Conservation (phyloP, 1,139 yeast genomes). For the Hyphopichia khmerensis region DNA sequence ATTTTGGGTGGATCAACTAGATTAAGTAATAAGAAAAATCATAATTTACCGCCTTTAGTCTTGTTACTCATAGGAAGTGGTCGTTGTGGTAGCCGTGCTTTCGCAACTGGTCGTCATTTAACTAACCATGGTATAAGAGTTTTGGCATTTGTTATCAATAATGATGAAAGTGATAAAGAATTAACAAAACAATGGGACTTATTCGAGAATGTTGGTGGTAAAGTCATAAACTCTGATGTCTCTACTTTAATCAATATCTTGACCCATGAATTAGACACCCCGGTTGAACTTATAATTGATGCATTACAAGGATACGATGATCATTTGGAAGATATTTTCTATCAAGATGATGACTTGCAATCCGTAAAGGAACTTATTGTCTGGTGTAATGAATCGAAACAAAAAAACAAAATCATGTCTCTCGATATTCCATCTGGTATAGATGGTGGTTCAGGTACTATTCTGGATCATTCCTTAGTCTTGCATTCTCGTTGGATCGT, state of each 20-base stretch:
- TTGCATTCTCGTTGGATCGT: conserved; percentile 53
- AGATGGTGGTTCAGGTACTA: conserved; percentile 79
- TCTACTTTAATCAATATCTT: conserved; percentile 29
- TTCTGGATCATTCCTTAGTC: conserved; percentile 26
- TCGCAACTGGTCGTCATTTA: conserved; percentile 79
- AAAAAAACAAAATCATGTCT: conserved; percentile 56
- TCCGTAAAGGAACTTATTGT: conserved; percentile 47
- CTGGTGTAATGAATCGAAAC: conserved; percentile 67
- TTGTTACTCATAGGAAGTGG: conserved; percentile 71
- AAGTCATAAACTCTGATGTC: conserved; percentile 36
- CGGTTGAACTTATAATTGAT: conserved; percentile 76
- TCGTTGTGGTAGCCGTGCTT: conserved; percentile 71
- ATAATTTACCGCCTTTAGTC: conserved; percentile 78
- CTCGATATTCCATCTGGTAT: conserved; percentile 83
- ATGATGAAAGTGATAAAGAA: conserved; percentile 30
- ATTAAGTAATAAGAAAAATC: conserved; percentile 54
- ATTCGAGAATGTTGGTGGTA: conserved; percentile 51
- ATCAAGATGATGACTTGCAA: conserved; percentile 39
- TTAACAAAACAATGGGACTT: conserved; percentile 47
- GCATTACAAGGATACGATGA: conserved; percentile 83
- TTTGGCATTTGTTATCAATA: conserved; percentile 51
- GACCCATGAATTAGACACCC: conserved; percentile 57
- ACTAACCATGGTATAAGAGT: conserved; percentile 74
- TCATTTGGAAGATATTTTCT: conserved; percentile 52
- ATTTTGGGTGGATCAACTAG: conserved; percentile 70